A percentile compares a stretch with the other conserved stretches of the same genome.
These are phyloP conservation scores for Nicotiana obtusifolia DNA, from an alignment of 257 asterid species.

Conservation along the genomic window DNA sequence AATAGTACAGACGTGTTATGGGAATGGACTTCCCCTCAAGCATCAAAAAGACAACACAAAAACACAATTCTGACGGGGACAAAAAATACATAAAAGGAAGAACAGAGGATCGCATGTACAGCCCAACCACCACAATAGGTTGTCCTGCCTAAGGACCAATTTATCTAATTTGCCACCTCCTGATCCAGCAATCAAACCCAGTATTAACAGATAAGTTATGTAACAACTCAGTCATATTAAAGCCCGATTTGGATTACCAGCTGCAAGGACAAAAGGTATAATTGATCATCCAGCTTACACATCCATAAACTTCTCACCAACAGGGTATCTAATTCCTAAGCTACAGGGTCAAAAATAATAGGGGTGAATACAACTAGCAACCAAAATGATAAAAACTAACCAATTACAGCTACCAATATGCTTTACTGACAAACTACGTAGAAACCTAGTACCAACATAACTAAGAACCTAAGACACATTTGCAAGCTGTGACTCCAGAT, in stretches of 20 bases:
- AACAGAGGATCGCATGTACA: too few relatives aligned
- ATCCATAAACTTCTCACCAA: background rate
- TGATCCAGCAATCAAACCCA: background rate
- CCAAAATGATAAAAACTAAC: constrained; percentile 3
- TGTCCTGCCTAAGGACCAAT: background rate
- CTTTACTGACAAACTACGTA: background rate
- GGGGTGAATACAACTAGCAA: background rate
- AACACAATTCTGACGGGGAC: too few relatives aligned
- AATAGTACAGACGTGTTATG: too few relatives aligned
- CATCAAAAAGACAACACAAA: too few relatives aligned
- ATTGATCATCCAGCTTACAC: background rate
- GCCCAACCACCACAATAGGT: too few relatives aligned
- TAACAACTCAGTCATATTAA: background rate
- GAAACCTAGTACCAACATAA: background rate
- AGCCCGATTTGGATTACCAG: background rate
- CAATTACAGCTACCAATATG: constrained; percentile 7
- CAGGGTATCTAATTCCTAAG: background rate
- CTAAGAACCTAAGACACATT: background rate
- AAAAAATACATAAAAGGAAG: too few relatives aligned
- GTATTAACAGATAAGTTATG: background rate
- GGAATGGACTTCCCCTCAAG: too few relatives aligned
- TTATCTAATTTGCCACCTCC: background rate
- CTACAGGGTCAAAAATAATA: background rate
- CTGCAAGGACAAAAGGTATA: background rate
- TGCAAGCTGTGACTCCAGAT: background rate